Conservation (phyloP, 441 rosid genomes). For the Populus hybrid region DNA sequence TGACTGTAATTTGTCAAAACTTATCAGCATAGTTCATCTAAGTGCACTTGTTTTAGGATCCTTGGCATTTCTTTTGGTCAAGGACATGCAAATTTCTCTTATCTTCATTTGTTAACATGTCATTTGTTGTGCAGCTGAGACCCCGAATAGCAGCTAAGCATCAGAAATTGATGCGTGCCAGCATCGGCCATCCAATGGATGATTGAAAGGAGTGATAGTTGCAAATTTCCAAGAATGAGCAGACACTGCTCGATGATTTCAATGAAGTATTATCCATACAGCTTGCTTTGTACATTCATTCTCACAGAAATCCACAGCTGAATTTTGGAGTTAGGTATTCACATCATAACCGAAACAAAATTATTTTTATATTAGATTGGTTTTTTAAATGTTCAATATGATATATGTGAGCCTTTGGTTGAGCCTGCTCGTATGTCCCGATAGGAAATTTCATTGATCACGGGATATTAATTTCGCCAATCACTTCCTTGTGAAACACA, state of each 20-base stretch:
- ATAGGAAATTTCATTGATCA: too few species aligned
- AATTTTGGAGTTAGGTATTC: constrained; percentile 9
- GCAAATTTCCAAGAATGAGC: background rate
- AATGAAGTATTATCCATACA: constrained; percentile 1
- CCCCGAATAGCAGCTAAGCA: constrained; percentile 43
- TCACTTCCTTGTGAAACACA: too few species aligned
- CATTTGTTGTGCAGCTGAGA: constrained; percentile 47
- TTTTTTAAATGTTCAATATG: background rate
- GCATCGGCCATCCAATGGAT: constrained; percentile 9
- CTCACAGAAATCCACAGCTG: constrained; percentile 1
- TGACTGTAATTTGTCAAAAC: background rate
- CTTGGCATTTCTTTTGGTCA: background rate
- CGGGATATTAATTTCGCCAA: too few species aligned
- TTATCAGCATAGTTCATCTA: background rate
- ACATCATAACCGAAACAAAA: background rate
- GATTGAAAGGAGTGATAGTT: constrained; percentile 1
- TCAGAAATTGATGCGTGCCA: constrained; percentile 23
- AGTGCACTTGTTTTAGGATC: background rate
- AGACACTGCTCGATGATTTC: background rate
- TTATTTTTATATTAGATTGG: background rate
- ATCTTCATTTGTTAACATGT: constrained; percentile 11
- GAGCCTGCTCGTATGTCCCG: background rate
- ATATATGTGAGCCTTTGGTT: background rate
- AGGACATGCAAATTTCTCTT: background rate
- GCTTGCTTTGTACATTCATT: constrained; percentile 3